Conservation (phyloP, 1,284 basidiomycete genomes). For the Heterobasidion irregulare region DNA sequence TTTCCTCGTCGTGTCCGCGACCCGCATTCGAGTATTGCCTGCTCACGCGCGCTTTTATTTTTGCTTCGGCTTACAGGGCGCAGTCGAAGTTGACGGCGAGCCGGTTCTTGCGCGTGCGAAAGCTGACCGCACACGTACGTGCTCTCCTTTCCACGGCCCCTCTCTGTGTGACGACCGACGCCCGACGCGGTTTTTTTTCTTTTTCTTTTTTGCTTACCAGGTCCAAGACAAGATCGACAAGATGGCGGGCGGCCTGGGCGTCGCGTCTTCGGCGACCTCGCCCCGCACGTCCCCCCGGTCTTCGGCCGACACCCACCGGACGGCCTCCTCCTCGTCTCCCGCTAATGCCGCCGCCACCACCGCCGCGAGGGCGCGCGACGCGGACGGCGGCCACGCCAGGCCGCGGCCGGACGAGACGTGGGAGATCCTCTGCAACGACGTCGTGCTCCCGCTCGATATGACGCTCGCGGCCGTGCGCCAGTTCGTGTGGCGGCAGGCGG, state of each 20-base stretch:
- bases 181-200: too few species aligned
- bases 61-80: conserved; percentile 28
- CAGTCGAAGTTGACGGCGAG: conserved; percentile 87
- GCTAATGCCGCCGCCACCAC: neutral
- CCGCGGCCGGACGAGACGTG: conserved; percentile 65
- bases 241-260: conserved; percentile 21
- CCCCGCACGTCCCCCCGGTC: conserved; percentile 33
- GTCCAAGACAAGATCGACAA: conserved; percentile 84
- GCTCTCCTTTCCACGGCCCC: neutral
- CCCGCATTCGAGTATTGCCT: conserved; percentile 4
- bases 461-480: conserved; percentile 85
- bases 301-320: conserved; percentile 29
- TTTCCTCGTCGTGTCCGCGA: neutral
- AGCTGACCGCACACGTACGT: conserved; percentile 76
- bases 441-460: conserved; percentile 74
- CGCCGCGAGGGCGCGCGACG: neutral
- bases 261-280: conserved; percentile 15
- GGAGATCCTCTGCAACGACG: conserved; percentile 85
- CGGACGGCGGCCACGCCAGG: conserved; percentile 14
- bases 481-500: conserved; percentile 77
- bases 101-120: conserved; percentile 77
- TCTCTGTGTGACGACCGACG: neutral
- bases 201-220: conserved; percentile 24
- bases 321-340: conserved; percentile 10
- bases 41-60: conserved; percentile 7